These are phyloP conservation scores for Ophiostoma sp. DNA, from an alignment of 2,329 filamentous ascomycete genomes.

Conservation along the genomic window DNA sequence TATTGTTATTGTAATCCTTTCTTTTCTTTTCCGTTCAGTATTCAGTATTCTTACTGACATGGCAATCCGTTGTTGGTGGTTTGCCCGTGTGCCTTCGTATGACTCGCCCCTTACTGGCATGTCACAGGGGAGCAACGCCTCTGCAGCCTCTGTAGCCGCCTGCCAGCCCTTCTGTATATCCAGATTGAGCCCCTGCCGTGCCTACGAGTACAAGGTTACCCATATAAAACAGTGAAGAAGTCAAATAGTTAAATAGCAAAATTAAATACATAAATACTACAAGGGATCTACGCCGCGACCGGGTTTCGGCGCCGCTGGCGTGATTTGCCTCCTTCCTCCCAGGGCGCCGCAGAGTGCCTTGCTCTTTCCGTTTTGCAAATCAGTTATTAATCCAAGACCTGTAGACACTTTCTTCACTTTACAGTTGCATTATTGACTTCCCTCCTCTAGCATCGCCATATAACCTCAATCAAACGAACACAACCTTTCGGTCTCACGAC, in stretches of 20 bases:
- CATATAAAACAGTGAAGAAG: neutral
- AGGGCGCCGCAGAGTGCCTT: neutral
- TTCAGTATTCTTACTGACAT: too few species aligned
- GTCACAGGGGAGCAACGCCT: neutral
- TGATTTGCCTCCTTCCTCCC: slow-evolving; percentile 17
- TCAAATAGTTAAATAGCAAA: neutral
- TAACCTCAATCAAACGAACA: neutral
- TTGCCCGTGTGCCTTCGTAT: too few species aligned
- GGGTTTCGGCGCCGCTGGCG: slow-evolving; percentile 15
- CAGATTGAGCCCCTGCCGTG: neutral
- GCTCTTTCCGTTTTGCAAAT: neutral
- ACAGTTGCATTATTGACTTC: neutral
- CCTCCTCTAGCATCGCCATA: too few species aligned
- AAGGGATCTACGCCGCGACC: neutral
- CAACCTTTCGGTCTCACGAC: neutral
- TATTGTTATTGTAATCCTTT: too few species aligned
- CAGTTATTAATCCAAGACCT: neutral
- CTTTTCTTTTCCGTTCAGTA: too few species aligned
- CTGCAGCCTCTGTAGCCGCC: neutral
- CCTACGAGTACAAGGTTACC: neutral
- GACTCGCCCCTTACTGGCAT: neutral
- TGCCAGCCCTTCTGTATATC: neutral
- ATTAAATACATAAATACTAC: neutral
- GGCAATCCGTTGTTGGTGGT: too few species aligned
- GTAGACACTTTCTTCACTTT: neutral